A percentile compares a stretch with the other conserved stretches of the same genome.
These are phyloP conservation scores for Salvia miltiorrhiza DNA, from an alignment of 257 asterid species.

Conservation along the genomic window DNA sequence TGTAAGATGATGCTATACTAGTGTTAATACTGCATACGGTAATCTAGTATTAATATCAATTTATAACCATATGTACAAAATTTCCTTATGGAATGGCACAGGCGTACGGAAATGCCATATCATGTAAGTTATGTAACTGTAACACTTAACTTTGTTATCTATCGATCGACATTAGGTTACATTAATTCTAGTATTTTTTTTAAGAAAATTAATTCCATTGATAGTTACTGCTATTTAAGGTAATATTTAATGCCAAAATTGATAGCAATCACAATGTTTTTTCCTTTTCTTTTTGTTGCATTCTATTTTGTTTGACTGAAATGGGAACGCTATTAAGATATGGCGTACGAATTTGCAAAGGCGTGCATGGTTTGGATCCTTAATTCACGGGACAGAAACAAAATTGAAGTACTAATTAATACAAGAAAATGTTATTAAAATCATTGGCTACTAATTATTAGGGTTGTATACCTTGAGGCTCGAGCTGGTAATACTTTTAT, in stretches of 20 bases:
- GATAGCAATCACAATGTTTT: neutral
- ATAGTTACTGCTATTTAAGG: slow-evolving; percentile 3
- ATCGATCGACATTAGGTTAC: neutral
- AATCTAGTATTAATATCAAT: neutral
- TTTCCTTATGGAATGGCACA: neutral
- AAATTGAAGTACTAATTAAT: too few species aligned
- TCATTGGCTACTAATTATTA: too few species aligned
- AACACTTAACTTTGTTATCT: neutral
- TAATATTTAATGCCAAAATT: neutral
- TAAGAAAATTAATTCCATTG: too few species aligned
- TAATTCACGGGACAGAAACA: too few species aligned
- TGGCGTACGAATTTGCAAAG: too few species aligned
- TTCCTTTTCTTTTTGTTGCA: neutral
- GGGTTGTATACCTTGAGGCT: too few species aligned
- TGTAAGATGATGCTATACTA: too few species aligned
- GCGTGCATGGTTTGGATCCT: too few species aligned
- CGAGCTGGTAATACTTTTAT: too few species aligned
- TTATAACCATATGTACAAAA: neutral
- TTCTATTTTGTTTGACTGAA: neutral
- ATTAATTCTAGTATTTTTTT: neutral
- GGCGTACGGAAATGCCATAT: neutral
- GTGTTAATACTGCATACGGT: too few species aligned
- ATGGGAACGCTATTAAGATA: too few species aligned
- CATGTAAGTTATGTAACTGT: slow-evolving; percentile 17
- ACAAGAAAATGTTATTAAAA: too few species aligned